Evolutionary conservation across 2,329 filamentous ascomycete species (phyloP).

Genomic region (Aspergillus melleus): DNA sequence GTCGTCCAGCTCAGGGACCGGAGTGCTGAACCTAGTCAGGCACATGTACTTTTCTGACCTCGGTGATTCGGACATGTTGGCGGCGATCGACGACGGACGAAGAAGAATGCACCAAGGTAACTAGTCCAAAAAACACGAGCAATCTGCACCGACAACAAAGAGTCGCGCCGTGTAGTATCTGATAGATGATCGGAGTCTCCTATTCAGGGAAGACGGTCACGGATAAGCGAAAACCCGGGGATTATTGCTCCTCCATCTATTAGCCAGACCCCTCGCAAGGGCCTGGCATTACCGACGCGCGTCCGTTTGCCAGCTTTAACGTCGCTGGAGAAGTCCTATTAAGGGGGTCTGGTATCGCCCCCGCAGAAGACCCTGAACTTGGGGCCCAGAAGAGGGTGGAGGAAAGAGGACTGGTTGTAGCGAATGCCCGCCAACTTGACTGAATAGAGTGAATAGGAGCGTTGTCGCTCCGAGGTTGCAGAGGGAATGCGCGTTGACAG

Average conservation of each 20-base stretch:
- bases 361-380: constrained; percentile 92
- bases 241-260: constrained; percentile 36
- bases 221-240: constrained; percentile 29
- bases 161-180: neutral
- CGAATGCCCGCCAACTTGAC: constrained; percentile 93
- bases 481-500: constrained; percentile 15
- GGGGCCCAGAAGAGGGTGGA: constrained; percentile 89
- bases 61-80: constrained; percentile 53
- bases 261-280: constrained; percentile 46
- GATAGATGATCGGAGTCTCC: constrained; percentile 5
- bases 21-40: constrained; percentile 63
- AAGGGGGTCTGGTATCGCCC: constrained; percentile 97
- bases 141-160: constrained; percentile 1
- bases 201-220: constrained; percentile 20
- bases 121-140: neutral
- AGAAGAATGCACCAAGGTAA: neutral
- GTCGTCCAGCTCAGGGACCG: constrained; percentile 73
- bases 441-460: constrained; percentile 50
- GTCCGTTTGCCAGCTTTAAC: constrained; percentile 37
- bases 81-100: neutral
- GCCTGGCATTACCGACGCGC: constrained; percentile 41
- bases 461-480: constrained; percentile 43
- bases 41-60: constrained; percentile 64
- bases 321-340: constrained; percentile 60
- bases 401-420: constrained; percentile 69